phyloP scores from a whole-genome alignment of 108 stramenopile genomes.

The Chaetoceros tenuissimus region DNA sequence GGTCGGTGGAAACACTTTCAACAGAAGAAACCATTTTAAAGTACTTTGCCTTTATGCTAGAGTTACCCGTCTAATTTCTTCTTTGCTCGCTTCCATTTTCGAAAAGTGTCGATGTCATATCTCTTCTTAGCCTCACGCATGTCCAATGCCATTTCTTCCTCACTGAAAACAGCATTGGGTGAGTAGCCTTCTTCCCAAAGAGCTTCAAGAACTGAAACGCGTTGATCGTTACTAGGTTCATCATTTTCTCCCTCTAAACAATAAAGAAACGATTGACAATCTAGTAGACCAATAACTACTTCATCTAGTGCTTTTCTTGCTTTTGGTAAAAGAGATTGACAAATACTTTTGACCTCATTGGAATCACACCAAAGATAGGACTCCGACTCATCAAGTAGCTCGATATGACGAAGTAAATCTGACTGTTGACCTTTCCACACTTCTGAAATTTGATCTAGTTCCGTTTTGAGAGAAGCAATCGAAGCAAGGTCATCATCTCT shows the following conservation, averaged over 20 bases:
- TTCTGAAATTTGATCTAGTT: slow-evolving; percentile 22
- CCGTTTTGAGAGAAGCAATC: slow-evolving; percentile 27
- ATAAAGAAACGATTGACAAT: slow-evolving; percentile 23
- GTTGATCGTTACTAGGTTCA: slow-evolving; percentile 13
- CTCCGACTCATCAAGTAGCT: slow-evolving; percentile 19
- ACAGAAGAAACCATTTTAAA: too few relatives aligned
- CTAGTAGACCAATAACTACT: slow-evolving; percentile 12
- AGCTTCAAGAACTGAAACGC: slow-evolving; percentile 35
- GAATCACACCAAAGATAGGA: slow-evolving; percentile 41
- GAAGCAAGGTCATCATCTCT: slow-evolving; percentile 30
- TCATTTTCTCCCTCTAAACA: slow-evolving; percentile 1
- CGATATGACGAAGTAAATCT: slow-evolving; percentile 36
- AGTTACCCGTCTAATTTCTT: too few relatives aligned
- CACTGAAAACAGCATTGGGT: slow-evolving; percentile 23
- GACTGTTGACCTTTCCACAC: slow-evolving; percentile 19
- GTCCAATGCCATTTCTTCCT: slow-evolving; percentile 37
- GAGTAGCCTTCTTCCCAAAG: slow-evolving; percentile 22
- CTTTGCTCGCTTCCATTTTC: slow-evolving; percentile 48
- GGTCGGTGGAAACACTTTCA: too few relatives aligned
- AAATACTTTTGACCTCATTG: slow-evolving; percentile 35
- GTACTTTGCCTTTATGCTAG: too few relatives aligned
- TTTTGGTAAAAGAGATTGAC: slow-evolving; percentile 47
- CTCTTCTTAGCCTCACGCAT: slow-evolving; percentile 52
- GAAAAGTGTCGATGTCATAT: slow-evolving; percentile 48
- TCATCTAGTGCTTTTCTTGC: slow-evolving; percentile 17